Conservation (phyloP, 352 stramenopile genomes). For the Albugo laibachii region DNA sequence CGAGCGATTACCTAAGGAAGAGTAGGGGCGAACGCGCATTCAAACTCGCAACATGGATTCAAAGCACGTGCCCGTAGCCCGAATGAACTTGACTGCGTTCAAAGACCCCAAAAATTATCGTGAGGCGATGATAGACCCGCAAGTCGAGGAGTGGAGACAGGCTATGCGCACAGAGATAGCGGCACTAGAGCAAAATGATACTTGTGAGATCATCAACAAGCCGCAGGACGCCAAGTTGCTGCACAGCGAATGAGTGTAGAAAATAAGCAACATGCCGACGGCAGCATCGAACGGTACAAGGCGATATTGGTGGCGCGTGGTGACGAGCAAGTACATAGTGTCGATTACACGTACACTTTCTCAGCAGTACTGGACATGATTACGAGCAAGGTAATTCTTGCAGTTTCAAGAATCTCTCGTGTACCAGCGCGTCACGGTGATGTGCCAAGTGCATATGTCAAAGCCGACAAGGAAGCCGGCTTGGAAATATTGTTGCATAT, state of each 20-base stretch:
- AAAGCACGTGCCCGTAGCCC: no score
- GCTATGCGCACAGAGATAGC: neutral
- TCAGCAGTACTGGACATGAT: slow-evolving; percentile 3
- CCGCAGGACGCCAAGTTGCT: neutral
- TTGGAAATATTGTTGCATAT: neutral
- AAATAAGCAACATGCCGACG: neutral
- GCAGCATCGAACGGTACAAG: neutral
- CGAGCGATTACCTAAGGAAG: no score
- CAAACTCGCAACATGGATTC: no score
- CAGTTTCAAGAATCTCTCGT: neutral
- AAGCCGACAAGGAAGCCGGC: neutral
- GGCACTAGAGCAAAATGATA: neutral
- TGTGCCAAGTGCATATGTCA: neutral
- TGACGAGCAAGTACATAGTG: neutral
- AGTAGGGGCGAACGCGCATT: no score
- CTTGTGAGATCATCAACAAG: neutral
- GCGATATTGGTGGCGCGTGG: neutral
- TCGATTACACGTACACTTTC: neutral
- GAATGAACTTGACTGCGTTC: neutral
- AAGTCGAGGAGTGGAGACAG: neutral
- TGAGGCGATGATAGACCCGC: neutral
- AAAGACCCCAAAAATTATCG: neutral
- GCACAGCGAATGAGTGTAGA: neutral
- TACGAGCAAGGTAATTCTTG: neutral
- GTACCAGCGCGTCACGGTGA: neutral